Evolutionary conservation across 495 filamentous ascomycete genomes (phyloP).

Genomic region (Ramalina intermedia): DNA sequence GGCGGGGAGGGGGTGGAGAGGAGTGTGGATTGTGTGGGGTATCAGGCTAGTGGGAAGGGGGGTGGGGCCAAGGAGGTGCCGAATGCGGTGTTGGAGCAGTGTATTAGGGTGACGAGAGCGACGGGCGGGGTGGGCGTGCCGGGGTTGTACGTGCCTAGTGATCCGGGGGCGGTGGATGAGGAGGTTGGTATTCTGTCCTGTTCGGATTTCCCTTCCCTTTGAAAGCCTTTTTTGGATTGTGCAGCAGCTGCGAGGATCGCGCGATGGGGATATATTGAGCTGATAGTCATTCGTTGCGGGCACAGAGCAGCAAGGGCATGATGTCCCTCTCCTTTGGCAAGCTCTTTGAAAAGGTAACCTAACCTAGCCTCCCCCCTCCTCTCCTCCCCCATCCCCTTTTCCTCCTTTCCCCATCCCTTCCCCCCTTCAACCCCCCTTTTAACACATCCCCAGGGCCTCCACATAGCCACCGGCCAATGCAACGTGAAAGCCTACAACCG

Average conservation of each 20-base stretch:
- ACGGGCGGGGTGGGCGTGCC: conserved; percentile 36
- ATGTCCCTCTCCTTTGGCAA: conserved; percentile 45
- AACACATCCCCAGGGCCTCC: conserved; percentile 27
- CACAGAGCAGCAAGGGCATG: conserved; percentile 31
- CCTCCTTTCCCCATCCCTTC: neutral
- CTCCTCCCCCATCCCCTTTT: too few species aligned
- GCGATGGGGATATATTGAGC: too few species aligned
- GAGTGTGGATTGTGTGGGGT: conserved; percentile 39
- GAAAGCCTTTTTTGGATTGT: too few species aligned
- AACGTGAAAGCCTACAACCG: conserved; percentile 48
- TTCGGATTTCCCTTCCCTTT: too few species aligned
- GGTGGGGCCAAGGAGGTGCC: conserved; percentile 27
- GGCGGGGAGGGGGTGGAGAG: conserved; percentile 35
- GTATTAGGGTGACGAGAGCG: conserved; percentile 31
- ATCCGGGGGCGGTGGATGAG: conserved; percentile 31
- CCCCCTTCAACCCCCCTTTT: too few species aligned
- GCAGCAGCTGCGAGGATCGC: too few species aligned
- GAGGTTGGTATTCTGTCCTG: conserved; percentile 5
- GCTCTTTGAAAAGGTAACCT: conserved; percentile 45
- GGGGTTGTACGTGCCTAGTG: conserved; percentile 29
- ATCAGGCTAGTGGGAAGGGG: conserved; percentile 32
- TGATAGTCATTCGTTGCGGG: too few species aligned
- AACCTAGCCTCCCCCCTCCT: neutral
- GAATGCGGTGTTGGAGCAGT: conserved; percentile 32
- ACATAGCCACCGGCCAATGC: conserved; percentile 39